Evolutionary conservation across 1,284 basidiomycete genomes (phyloP), one percentile per base, ranked within the genome.

Genomic region (Moesziomyces sp.): DNA sequence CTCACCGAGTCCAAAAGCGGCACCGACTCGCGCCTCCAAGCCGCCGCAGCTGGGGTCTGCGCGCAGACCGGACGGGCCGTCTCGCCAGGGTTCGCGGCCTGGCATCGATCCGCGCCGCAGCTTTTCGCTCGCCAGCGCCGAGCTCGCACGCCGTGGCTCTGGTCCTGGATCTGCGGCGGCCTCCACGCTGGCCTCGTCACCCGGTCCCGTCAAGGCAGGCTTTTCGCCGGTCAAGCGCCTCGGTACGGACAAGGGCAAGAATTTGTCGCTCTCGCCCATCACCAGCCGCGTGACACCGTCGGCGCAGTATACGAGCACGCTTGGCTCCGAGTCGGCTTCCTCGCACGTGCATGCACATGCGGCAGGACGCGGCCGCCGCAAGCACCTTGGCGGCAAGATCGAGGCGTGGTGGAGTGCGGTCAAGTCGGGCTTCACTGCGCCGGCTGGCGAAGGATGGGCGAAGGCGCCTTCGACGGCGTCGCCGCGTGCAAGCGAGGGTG

Each of bases 381-480:
- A 72, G 51, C 63, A 77, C 48, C 61, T 81, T n/a, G 77, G 78
- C 23, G 60, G 66, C 58, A 80, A 80, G 64, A 80, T 81, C 55
- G 79, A 81, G 42, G 77, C 79, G 3, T 81, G 79, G 79, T 81
- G 79, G 79, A 78, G 74, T 50, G 78, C 79, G 6, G 79, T 81
- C 69, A 81, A 81, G 69, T 74, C 78, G 7, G 78, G 78, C 43
- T 81, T 81, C 52, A 73, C 63, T 13, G 67, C 44, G 46, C 60
- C 64, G 2, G 45, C 63, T 0, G 53, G 59, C 19, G 67, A 70
- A 19, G 53, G 67, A 7, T 67, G 61, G 58, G 52, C 61, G 11
- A 70, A 60, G 43, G 42, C 67, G 10, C 38, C 53, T 18, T 51
- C 44, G 13, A 52, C 46, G 9, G 45, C 62, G 23, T 50, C 61